A percentile compares a stretch with the other conserved stretches of the same genome.
These are phyloP conservation scores for Saccharomycopsis fibuligera DNA, from an alignment of 805 yeast genomes.

Conservation along the genomic window DNA sequence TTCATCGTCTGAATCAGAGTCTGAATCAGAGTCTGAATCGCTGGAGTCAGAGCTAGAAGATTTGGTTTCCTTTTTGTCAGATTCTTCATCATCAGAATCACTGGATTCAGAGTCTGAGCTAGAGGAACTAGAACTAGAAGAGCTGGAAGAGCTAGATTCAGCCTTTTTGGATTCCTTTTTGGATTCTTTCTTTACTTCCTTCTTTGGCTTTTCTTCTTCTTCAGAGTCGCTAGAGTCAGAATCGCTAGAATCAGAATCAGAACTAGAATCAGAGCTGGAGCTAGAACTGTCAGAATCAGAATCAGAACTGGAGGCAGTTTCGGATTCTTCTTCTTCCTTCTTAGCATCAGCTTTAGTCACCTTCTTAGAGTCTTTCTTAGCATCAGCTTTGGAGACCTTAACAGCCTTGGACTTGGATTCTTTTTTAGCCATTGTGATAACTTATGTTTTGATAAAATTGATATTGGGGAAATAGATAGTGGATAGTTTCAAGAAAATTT, in stretches of 20 bases:
- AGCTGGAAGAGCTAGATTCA: slow-evolving; percentile 26
- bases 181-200: slow-evolving; percentile 24
- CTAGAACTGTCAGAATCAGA: slow-evolving; percentile 19
- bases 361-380: slow-evolving; percentile 4
- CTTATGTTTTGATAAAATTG: too few relatives aligned
- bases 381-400: background rate
- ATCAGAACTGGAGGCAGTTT: slow-evolving; percentile 24
- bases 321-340: slow-evolving; percentile 10
- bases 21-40: slow-evolving; percentile 30
- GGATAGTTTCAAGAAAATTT: too few relatives aligned
- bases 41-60: slow-evolving; percentile 27
- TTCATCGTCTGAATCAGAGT: slow-evolving; percentile 26
- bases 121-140: slow-evolving; percentile 26
- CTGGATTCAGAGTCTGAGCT: slow-evolving; percentile 25
- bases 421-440: slow-evolving; percentile 17
- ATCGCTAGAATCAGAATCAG: slow-evolving; percentile 11
- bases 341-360: slow-evolving; percentile 9
- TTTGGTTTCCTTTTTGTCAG: slow-evolving; percentile 8
- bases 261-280: slow-evolving; percentile 23
- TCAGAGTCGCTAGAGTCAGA: slow-evolving; percentile 20
- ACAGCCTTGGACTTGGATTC: slow-evolving; percentile 8
- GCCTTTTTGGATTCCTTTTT: slow-evolving; percentile 22
- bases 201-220: slow-evolving; percentile 20
- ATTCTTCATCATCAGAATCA: slow-evolving; percentile 24
- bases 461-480: too few relatives aligned